Evolutionary conservation across 768 basidiomycete genomes (phyloP).

Genomic region (Lactarius psammicola): DNA sequence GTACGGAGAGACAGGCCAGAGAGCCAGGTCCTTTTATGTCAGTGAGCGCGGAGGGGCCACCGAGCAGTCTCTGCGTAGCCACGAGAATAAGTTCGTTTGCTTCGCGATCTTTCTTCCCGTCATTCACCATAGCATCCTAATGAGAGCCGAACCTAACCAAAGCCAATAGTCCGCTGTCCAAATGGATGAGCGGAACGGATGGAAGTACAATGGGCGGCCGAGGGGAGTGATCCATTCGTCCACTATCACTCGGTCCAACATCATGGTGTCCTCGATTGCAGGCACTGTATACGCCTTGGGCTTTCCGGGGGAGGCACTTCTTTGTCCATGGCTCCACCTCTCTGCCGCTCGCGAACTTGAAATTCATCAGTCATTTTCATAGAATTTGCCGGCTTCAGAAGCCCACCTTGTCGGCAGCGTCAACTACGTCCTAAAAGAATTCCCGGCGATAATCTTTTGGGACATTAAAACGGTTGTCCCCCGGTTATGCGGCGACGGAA

Average conservation of each 20-base stretch:
- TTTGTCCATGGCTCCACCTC: neutral
- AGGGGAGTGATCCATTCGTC: constrained; percentile 1
- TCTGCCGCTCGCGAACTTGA: neutral
- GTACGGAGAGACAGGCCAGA: neutral
- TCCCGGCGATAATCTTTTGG: neutral
- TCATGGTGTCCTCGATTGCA: neutral
- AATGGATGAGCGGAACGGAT: neutral
- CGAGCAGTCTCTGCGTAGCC: neutral
- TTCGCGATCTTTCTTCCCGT: neutral
- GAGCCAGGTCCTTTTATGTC: neutral
- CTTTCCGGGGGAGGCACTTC: neutral
- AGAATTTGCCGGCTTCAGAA: too few relatives aligned
- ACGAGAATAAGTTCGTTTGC: neutral
- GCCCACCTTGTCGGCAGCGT: neutral
- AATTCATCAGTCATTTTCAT: too few relatives aligned
- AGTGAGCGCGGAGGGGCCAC: neutral
- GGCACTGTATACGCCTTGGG: too few relatives aligned
- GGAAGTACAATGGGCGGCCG: constrained; percentile 9
- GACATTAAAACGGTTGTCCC: neutral
- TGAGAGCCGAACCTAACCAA: neutral
- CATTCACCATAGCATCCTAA: neutral
- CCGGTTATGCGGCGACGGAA: neutral
- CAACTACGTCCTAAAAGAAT: neutral
- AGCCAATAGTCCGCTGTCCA: neutral
- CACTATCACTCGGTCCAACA: neutral